Base-by-base conservation (phyloP, 495 filamentous ascomycete genomes). In the Podospora fimiseda region DNA sequence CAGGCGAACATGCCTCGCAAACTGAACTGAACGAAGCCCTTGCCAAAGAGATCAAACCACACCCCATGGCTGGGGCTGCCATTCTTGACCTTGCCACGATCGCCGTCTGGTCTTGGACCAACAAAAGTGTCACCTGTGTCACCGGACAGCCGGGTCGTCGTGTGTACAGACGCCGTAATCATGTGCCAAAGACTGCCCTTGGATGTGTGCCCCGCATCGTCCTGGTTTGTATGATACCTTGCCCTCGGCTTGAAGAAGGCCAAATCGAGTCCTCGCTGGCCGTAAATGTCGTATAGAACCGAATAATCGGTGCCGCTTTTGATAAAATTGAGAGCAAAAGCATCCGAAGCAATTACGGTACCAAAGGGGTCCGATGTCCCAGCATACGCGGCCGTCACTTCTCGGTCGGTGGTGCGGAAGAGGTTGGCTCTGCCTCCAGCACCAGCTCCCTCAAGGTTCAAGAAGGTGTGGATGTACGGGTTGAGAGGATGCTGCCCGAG, bases 381-480 rank as follows among this genome's bases (percentile, higher is more conserved):
- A 55, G 78, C 75, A 69, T 96, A 97, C 19, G 82, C 83, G 45
- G 73, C 77, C 0, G 90, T 93, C 27, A 96, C 88, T 71, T 97
- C 88, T 5, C 81, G 80, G 67, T 97, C 92, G 0, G 89, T 90
- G 45, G 82, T 85, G 30, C 93, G 80, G 68, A 98, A 96, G 8
- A 96, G 67, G 5, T 82, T 86, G 8, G 93, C 92, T 43, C 90
- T 81, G 7, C 93, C 92, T 15, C 93, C 93, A 30, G 92, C 93
- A 42, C 93, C 93, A 37, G 93, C 92, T 11, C 93, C 93, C 69
- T 98, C 93, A 30, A 98, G 78, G 59, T 98, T 98, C 23, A 97
- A 69, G 65, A 98, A 97, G 0, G 88, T 87, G 60, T 90, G 85
- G 24, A 85, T 76, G 59, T 90, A 85, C 20, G 76, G 78, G 1